Evolutionary conservation across 148 eudicot genomes (phyloP).

Genomic region (Vaccinium vitisidaea): DNA sequence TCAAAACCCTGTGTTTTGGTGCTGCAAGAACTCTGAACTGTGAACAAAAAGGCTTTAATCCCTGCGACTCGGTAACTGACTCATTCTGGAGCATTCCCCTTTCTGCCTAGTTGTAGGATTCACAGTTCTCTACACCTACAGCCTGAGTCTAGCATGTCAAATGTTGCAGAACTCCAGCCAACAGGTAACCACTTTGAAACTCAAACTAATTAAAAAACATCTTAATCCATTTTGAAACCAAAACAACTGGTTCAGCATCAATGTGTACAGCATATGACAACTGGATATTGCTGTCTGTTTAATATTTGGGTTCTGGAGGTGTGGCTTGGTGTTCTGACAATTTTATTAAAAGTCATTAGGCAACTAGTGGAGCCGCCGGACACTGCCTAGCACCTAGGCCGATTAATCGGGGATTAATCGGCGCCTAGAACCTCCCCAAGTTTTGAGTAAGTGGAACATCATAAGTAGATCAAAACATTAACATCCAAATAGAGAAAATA

Average conservation of each 20-base stretch:
- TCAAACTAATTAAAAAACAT: neutral
- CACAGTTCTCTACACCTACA: neutral
- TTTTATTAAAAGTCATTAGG: no score
- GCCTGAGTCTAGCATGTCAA: neutral
- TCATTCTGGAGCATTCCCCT: neutral
- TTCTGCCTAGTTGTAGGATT: neutral
- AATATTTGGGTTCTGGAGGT: neutral
- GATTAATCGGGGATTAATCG: no score
- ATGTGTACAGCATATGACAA: neutral
- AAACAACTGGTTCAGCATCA: neutral
- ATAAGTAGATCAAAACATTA: no score
- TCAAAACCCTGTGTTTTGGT: neutral
- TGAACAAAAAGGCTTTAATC: constrained; percentile 2
- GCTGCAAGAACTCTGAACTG: neutral
- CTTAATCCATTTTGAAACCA: neutral
- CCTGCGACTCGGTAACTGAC: neutral
- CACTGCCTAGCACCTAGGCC: no score
- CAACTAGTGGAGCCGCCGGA: no score
- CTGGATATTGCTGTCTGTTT: neutral
- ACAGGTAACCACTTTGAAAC: neutral
- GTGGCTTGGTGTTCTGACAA: no score
- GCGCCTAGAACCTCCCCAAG: no score
- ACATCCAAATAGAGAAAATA: no score
- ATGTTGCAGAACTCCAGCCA: neutral
- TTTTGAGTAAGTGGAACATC: no score